Conservation (phyloP, 2,329 filamentous ascomycete genomes). For the Stachybotrys chlorohalonatus region DNA sequence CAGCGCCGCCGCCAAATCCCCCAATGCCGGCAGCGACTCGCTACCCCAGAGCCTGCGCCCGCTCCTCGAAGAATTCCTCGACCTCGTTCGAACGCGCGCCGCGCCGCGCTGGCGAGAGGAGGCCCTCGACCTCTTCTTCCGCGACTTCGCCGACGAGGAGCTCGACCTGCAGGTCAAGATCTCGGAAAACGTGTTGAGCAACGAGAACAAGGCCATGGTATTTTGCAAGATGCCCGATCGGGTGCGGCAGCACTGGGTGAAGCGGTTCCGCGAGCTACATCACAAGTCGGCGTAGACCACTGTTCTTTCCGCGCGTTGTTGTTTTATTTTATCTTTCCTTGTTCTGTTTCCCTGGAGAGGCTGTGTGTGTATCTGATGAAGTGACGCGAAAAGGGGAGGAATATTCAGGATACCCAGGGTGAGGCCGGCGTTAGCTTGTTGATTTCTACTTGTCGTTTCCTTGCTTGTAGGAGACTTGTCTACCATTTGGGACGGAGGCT, state of each 20-base stretch:
- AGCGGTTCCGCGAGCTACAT: conserved; percentile 37
- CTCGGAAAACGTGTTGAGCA: conserved; percentile 47
- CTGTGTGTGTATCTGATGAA: not conserved
- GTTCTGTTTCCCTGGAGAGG: not conserved
- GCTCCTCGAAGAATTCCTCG: conserved; percentile 29
- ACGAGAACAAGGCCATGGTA: conserved; percentile 51
- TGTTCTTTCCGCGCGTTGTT: too few species aligned
- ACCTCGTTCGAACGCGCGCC: conserved; percentile 28
- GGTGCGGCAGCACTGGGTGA: conserved; percentile 48
- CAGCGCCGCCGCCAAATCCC: not conserved
- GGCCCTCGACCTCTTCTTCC: conserved; percentile 50
- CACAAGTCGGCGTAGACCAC: not conserved
- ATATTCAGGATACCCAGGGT: not conserved
- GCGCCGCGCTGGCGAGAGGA: conserved; percentile 44
- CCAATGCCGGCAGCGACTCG: not conserved
- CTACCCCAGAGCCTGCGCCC: conserved; percentile 1
- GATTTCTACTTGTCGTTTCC: not conserved
- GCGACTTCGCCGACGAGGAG: conserved; percentile 48
- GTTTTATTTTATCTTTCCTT: not conserved
- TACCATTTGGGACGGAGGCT: not conserved
- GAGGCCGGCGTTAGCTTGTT: not conserved
- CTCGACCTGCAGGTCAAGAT: conserved; percentile 51
- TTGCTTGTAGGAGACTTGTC: not conserved
- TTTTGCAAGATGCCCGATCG: conserved; percentile 51
- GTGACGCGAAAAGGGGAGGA: not conserved